Conservation (phyloP, 176 grass and related monocot genomes). For the Triticum aestivum region IWGSC_CS_RefSeq_v2.1 NC_057812.1:56880390-56880889, state of each 20-base stretch:
- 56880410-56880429: neutral
- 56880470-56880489: neutral
- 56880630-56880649: neutral
- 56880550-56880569: neutral
- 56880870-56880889: slow-evolving; percentile 67
- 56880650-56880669: neutral
- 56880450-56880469: neutral
- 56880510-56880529: neutral
- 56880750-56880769: neutral
- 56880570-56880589: neutral
- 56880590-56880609: neutral
- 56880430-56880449: too few relatives aligned
- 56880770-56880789: neutral
- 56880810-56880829: slow-evolving; percentile 7
- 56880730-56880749: neutral
- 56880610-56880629: neutral
- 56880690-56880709: neutral
- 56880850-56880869: slow-evolving; percentile 24
- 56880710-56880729: neutral
- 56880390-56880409: neutral
- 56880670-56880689: neutral
- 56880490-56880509: neutral
- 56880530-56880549: neutral
- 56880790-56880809: neutral
- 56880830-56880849: neutral